Percentiles rank a stretch among this genome's conserved stretches.
Evolutionary conservation across 768 basidiomycete species (phyloP).

Genomic region (Lactarius psammicola): DNA sequence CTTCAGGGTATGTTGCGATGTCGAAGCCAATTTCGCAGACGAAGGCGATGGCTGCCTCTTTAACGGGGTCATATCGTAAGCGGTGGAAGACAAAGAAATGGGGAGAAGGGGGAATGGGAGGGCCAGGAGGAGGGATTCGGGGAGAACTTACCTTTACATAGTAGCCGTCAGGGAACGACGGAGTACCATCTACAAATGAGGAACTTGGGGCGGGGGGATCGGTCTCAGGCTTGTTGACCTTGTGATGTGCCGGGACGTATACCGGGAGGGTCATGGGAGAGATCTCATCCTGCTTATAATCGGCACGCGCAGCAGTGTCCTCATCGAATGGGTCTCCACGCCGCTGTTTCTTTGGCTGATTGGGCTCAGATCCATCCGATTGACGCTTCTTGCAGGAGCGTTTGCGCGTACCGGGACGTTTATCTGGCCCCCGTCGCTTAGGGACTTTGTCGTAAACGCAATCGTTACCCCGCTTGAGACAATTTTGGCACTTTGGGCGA

Average conservation of each 20-base stretch:
- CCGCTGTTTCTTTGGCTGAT: constrained; percentile 37
- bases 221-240: constrained; percentile 12
- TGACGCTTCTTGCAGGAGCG: constrained; percentile 82
- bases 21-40: constrained; percentile 14
- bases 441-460: constrained; percentile 80
- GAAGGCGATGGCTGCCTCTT: constrained; percentile 25
- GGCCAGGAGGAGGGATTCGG: not conserved
- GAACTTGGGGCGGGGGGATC: constrained; percentile 13
- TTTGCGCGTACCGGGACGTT: constrained; percentile 79
- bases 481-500: constrained; percentile 79
- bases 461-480: constrained; percentile 69
- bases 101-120: not conserved
- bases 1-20: constrained; percentile 23
- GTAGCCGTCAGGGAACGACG: constrained; percentile 18
- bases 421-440: constrained; percentile 83
- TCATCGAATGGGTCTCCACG: constrained; percentile 31
- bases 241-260: constrained; percentile 16
- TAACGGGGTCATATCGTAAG: constrained; percentile 3
- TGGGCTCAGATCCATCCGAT: constrained; percentile 46
- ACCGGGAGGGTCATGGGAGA: constrained; percentile 16
- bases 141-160: constrained; percentile 23
- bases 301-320: constrained; percentile 1
- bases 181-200: constrained; percentile 3
- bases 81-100: not conserved
- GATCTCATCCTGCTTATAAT: constrained; percentile 21